A percentile compares a stretch with the other conserved stretches of the same genome.
phyloP scores from a whole-genome alignment of 2,329 filamentous ascomycete genomes.

The Exserohilum rostratum region DNA sequence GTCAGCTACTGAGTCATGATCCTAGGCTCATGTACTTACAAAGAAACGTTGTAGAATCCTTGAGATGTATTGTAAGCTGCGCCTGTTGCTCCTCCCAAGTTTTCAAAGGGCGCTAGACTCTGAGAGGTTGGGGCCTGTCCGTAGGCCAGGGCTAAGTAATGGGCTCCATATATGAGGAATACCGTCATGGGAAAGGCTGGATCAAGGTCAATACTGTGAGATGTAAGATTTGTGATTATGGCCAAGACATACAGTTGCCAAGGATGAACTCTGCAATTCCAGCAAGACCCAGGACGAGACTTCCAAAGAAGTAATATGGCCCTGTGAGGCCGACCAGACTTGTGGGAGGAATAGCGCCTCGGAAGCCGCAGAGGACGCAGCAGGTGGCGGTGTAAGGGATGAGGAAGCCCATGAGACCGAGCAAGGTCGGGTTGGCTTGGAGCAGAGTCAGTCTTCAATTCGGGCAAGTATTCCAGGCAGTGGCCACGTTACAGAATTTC shows the following conservation, averaged over 20 bases:
- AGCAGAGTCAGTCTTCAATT: not conserved
- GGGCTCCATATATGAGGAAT: constrained; percentile 28
- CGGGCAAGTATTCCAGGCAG: not conserved
- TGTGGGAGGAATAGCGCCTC: constrained; percentile 24
- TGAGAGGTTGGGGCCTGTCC: constrained; percentile 26
- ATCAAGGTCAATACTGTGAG: not conserved
- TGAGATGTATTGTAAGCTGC: constrained; percentile 29
- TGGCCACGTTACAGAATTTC: constrained; percentile 16
- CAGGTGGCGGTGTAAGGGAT: constrained; percentile 30
- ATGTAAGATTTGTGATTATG: not conserved
- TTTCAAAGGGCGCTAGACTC: constrained; percentile 17
- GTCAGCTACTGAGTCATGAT: not conserved
- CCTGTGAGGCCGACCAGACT: constrained; percentile 28
- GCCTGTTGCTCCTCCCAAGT: constrained; percentile 24
- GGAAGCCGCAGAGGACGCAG: constrained; percentile 28
- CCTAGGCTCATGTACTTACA: constrained; percentile 9
- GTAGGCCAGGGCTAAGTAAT: constrained; percentile 30
- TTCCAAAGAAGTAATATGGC: constrained; percentile 32
- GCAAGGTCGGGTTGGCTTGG: constrained; percentile 25
- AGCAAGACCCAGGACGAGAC: constrained; percentile 27
- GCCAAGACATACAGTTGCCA: constrained; percentile 21
- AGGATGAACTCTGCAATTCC: constrained; percentile 30
- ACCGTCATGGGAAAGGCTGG: constrained; percentile 32
- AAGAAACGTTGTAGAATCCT: constrained; percentile 29
- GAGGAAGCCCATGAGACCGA: constrained; percentile 26